These are phyloP conservation scores for Sugiyamaella neomexicana DNA, from an alignment of 1,139 yeast genomes.

Conservation along the genomic window DNA sequence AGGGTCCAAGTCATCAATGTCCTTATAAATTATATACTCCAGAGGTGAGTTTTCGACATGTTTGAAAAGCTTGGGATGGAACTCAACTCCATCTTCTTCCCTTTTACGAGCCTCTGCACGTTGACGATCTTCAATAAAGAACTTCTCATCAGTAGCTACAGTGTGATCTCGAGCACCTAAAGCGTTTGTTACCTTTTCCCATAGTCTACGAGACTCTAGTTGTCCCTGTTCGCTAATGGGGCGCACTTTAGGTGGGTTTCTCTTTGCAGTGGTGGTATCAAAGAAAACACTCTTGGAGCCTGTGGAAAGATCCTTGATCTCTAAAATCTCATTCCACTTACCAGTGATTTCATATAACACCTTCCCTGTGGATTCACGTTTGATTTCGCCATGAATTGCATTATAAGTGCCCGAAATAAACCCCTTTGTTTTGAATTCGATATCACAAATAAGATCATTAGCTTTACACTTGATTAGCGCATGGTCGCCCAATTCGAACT, in stretches of 20 bases:
- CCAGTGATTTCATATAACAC: constrained; percentile 70
- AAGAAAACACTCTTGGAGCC: constrained; percentile 55
- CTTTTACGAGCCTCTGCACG: constrained; percentile 72
- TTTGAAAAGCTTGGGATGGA: constrained; percentile 76
- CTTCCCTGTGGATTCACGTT: constrained; percentile 54
- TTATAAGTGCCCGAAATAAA: constrained; percentile 91
- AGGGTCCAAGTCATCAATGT: constrained; percentile 49
- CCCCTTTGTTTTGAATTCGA: constrained; percentile 94
- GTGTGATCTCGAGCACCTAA: constrained; percentile 72
- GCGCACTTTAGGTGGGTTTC: constrained; percentile 66
- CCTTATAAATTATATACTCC: constrained; percentile 66
- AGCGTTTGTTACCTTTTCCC: constrained; percentile 82
- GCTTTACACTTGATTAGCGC: constrained; percentile 67
- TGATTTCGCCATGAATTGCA: constrained; percentile 75
- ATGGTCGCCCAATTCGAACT: constrained; percentile 90
- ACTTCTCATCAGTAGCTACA: constrained; percentile 85
- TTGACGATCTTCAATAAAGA: constrained; percentile 79
- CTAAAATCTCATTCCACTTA: constrained; percentile 90
- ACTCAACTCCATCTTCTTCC: constrained; percentile 72
- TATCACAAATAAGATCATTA: constrained; percentile 66
- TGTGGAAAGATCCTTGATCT: constrained; percentile 57
- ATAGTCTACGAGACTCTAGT: constrained; percentile 75
- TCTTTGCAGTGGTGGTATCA: constrained; percentile 59
- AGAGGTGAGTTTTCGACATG: constrained; percentile 41
- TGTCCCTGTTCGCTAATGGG: constrained; percentile 77